phyloP scores from a whole-genome alignment of 2,329 filamentous ascomycete genomes.

The Pseudogymnoascus sp. region DNA sequence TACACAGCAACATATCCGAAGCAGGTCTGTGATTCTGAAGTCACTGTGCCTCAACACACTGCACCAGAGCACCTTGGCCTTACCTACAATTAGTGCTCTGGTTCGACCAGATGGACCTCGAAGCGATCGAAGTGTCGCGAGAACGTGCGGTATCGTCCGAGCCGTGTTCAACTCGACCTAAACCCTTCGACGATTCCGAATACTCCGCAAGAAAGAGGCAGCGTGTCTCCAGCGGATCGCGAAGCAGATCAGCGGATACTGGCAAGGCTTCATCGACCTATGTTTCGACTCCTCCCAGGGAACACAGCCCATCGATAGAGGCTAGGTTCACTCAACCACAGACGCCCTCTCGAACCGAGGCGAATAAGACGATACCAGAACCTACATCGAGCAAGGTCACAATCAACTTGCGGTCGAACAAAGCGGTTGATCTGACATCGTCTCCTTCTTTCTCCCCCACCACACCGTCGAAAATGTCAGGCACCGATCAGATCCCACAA shows the following conservation, averaged over 20 bases:
- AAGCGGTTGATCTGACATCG: conserved; percentile 33
- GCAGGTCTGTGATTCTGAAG: not conserved
- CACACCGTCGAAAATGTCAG: conserved; percentile 24
- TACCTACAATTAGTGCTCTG: conserved; percentile 44
- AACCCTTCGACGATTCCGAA: conserved; percentile 52
- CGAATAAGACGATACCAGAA: conserved; percentile 30
- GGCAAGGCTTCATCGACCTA: conserved; percentile 9
- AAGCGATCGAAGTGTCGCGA: conserved; percentile 33
- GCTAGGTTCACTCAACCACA: conserved; percentile 19
- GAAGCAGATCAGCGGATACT: conserved; percentile 43
- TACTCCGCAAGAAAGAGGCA: conserved; percentile 48
- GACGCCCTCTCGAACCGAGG: conserved; percentile 24
- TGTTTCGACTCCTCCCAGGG: conserved; percentile 22
- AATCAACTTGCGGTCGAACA: conserved; percentile 48
- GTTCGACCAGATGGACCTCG: conserved; percentile 36
- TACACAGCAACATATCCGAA: not conserved
- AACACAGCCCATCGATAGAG: conserved; percentile 27
- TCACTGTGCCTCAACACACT: conserved; percentile 3
- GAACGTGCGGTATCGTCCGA: conserved; percentile 55
- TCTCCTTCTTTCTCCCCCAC: conserved; percentile 39
- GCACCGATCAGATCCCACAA: conserved; percentile 15
- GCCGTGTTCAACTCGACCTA: conserved; percentile 53
- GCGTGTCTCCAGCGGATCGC: conserved; percentile 50
- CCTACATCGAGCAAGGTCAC: conserved; percentile 51
- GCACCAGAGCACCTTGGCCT: conserved; percentile 13